These are phyloP conservation scores for Lactifluus pinguis DNA, from an alignment of 768 basidiomycete species.

Conservation along the genomic window DNA sequence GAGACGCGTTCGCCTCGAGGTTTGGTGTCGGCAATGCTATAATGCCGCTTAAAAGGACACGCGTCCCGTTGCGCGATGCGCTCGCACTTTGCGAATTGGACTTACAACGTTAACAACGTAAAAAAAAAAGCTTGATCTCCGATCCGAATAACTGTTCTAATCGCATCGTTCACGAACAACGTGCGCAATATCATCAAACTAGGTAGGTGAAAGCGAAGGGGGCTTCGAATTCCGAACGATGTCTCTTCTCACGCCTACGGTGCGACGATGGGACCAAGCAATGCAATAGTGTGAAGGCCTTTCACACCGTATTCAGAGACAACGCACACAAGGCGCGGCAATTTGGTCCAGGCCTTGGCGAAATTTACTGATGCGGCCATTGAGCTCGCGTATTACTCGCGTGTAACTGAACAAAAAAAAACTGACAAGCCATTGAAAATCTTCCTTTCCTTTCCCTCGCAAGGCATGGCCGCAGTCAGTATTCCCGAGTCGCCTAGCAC, in stretches of 20 bases:
- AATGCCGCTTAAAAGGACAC: not conserved
- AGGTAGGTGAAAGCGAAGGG: too few relatives aligned
- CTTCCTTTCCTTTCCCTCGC: not conserved
- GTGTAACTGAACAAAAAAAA: not conserved
- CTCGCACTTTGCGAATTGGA: not conserved
- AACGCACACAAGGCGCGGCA: constrained; percentile 2
- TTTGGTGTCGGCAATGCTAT: constrained; percentile 1
- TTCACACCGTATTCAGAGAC: not conserved
- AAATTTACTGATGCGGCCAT: not conserved
- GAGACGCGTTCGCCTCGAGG: constrained; percentile 1
- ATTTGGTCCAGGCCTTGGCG: not conserved
- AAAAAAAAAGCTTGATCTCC: constrained; percentile 4
- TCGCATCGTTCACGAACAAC: not conserved
- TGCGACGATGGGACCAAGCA: not conserved
- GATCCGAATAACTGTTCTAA: not conserved
- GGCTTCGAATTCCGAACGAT: not conserved
- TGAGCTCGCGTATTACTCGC: not conserved
- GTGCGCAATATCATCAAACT: not conserved
- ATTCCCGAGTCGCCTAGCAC: not conserved
- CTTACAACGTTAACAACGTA: constrained; percentile 12
- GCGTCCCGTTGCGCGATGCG: constrained; percentile 5
- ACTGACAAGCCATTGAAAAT: not conserved
- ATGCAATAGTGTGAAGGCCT: not conserved
- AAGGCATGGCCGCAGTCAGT: not conserved
- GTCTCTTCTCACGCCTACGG: not conserved